Evolutionary conservation across 2,329 filamentous ascomycete genomes (phyloP).

Genomic region (Neonectria magnoliae): DNA sequence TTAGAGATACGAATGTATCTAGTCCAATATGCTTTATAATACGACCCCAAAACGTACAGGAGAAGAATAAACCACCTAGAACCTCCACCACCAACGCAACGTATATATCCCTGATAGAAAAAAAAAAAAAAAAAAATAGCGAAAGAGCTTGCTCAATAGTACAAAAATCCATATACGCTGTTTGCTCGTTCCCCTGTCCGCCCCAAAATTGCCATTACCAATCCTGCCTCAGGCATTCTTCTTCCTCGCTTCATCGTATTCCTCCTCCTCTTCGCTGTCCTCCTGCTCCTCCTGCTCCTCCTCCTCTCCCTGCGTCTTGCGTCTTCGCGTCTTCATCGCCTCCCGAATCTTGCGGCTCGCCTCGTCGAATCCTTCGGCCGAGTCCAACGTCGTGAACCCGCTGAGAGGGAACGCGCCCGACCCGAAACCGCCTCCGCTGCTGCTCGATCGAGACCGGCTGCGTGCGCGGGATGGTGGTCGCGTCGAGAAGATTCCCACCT

Average conservation of each 20-base stretch:
- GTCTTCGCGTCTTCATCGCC: constrained; percentile 77
- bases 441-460: constrained; percentile 76
- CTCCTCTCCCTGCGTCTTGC: constrained; percentile 58
- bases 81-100: background rate
- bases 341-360: constrained; percentile 85
- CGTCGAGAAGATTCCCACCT: constrained; percentile 89
- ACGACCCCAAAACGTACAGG: background rate
- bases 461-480: constrained; percentile 83
- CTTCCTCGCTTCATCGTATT: constrained; percentile 55
- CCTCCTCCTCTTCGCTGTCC: constrained; percentile 54
- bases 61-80: background rate
- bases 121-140: too few relatives aligned
- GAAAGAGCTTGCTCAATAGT: constrained; percentile 13
- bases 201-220: background rate
- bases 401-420: constrained; percentile 72
- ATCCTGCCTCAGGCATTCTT: constrained; percentile 48
- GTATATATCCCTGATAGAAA: background rate
- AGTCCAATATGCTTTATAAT: background rate
- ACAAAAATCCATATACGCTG: constrained; percentile 4
- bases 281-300: constrained; percentile 49
- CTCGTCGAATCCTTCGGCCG: constrained; percentile 79
- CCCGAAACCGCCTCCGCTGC: constrained; percentile 70
- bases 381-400: constrained; percentile 74
- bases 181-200: constrained; percentile 1
- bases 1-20: background rate